Base-by-base conservation (phyloP, 805 yeast genomes). In the Cyberlindnera maclurae region DNA sequence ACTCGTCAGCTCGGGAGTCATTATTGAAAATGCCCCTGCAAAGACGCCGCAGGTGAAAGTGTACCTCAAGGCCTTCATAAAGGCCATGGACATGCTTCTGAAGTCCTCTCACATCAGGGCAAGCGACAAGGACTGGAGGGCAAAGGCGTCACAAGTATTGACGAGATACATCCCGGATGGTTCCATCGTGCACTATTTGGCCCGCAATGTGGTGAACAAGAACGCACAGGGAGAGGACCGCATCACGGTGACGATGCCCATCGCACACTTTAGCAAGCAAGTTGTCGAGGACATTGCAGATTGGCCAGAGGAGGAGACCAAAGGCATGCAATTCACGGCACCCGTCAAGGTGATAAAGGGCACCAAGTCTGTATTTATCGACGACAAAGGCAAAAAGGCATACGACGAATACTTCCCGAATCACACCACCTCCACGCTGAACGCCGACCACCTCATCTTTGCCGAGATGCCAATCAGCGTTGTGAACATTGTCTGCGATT, bases 11-110 rank as follows among this genome's bases (percentile, higher is more conserved):
- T 58, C 62, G 30, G 53, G 70, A 28, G 59, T 70, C 8, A 64
- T 69, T 17, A 62, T 73, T 8, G 79, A 71, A 42, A 73, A 71
- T 49, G 57, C 71, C 6, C 79, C 79, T 17, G 44, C 53, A 8
- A 33, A 37, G 31, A 42, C 40, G 4, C 49, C 59, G 15, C 54
- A 57, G 24, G 53, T 70, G 22, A 67, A 57, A 17, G 32, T 44
- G 6, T 54, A 51, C 33, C 66, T 68, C 45, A 41, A 52, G 27
- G 45, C 45, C 4, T 62, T 67, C 37, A 54, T 70, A 37, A 46
- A 60, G 26, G 73, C 67, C 4, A 60, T 69, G 65, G 57, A 62
- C 34, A 55, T 58, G 11, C 55, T 67, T 13, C 67, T 64, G 30
- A 46, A 46, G 26, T 29, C 44, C 16, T 35, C 50, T 4, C 42